Evolutionary conservation across 257 asterid species (phyloP), one percentile per base, ranked within the genome.

Genomic region (Solanum sitiens): DNA sequence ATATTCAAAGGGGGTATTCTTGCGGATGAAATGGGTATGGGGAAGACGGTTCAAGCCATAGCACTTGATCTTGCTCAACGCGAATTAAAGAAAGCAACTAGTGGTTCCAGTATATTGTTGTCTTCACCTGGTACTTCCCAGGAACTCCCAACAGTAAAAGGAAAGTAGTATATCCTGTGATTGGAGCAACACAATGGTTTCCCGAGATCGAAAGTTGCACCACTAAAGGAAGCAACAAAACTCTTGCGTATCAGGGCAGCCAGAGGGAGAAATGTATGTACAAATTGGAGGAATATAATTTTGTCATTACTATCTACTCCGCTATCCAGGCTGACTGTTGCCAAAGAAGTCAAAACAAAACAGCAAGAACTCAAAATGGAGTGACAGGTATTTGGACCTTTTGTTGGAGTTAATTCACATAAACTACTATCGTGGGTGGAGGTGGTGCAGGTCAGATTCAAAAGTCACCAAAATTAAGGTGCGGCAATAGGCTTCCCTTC

Each of bases 1-100:
- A 6, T 88, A 88, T 73, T 89, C 18, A 90, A 91, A 88, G 95
- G 98, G 83, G 98, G 98, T 86, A 95, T 96, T 83, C 98, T 94
- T 87, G 98, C 97, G 10, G 98, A 96, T 89, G 99, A 96, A 91
- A 95, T 94, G 98, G 98, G 98, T 15, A 96, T 95, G 98, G 99
- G 99, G 30, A 96, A 95, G 92, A 94, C 99, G n/a, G 94, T 93
- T 77, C 95, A 96, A 91, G 95, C 98, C 76, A 96, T 95, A 89
- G 93, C 98, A 30, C 98, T 95, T 50, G 99, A 95, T 87, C 95
- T 95, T 87, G 91, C 94, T 59, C 95, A 96, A 89, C 89, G 95
- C 70, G 90, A 91, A 88, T 83, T 95, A 79, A 44, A 40, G 53
- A 87, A 75, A 83, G 93, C 61, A 16, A 16, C 61, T 53, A 16